Evolutionary conservation across 2,329 filamentous ascomycete species (phyloP).

Genomic region (Calonectria fujianensis): DNA sequence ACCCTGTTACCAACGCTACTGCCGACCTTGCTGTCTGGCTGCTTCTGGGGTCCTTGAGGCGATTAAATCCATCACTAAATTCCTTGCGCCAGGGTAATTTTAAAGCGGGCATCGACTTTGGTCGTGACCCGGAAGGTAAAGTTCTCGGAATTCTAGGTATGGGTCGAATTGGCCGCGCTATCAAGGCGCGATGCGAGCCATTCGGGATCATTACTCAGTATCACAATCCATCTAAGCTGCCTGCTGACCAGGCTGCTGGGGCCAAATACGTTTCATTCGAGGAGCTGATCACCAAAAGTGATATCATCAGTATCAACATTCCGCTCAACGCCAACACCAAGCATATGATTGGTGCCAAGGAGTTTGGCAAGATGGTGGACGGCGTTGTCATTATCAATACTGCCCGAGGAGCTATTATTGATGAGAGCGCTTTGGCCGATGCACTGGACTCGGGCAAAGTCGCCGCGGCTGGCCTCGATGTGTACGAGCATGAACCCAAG

Average conservation of each 20-base stretch:
- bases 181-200: conserved; percentile 67
- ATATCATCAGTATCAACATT: conserved; percentile 73
- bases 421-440: conserved; percentile 72
- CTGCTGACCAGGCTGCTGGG: conserved; percentile 63
- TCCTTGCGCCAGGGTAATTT: conserved; percentile 76
- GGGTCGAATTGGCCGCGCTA: conserved; percentile 74
- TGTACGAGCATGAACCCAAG: conserved; percentile 75
- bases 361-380: conserved; percentile 73
- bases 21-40: conserved; percentile 83
- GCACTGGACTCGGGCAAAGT: conserved; percentile 73
- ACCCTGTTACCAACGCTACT: conserved; percentile 81
- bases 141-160: conserved; percentile 75
- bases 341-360: conserved; percentile 70
- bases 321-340: conserved; percentile 70
- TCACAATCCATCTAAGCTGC: conserved; percentile 69
- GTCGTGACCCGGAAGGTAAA: conserved; percentile 82
- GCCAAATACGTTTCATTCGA: conserved; percentile 73
- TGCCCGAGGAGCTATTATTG: conserved; percentile 73
- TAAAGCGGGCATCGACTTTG: conserved; percentile 72
- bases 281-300: conserved; percentile 70
- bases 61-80: conserved; percentile 77
- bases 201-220: conserved; percentile 77
- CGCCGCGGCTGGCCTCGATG: conserved; percentile 72
- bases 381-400: conserved; percentile 75
- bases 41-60: conserved; percentile 80